A percentile compares a stretch with the other conserved stretches of the same genome.
Evolutionary conservation across 2,329 filamentous ascomycete species (phyloP).

Genomic region (Aspergillus brasiliensis): DNA sequence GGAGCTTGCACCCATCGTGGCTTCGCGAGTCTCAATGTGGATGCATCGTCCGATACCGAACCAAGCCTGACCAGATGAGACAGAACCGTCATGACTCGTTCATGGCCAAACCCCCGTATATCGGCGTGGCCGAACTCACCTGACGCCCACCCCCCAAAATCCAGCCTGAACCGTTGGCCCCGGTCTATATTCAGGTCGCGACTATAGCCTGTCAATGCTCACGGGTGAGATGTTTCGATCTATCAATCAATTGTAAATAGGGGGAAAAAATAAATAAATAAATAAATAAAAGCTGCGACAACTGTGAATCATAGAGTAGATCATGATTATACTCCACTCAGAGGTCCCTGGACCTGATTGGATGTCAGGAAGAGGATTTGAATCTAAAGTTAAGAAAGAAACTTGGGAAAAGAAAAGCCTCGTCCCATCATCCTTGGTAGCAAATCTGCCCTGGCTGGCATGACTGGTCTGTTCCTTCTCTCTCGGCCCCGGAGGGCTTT

Average conservation of each 20-base stretch:
- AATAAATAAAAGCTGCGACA: neutral
- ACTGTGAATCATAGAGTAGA: neutral
- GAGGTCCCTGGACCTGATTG: neutral
- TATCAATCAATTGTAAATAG: neutral
- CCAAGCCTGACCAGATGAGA: neutral
- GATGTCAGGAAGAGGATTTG: neutral
- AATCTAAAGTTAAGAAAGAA: neutral
- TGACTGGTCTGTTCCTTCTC: neutral
- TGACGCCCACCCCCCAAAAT: neutral
- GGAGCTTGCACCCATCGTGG: neutral
- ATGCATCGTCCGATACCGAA: neutral
- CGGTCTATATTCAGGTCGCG: neutral
- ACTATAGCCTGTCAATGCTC: neutral
- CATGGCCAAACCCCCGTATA: neutral
- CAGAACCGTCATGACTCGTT: neutral
- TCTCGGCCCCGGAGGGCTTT: neutral
- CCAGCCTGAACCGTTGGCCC: neutral
- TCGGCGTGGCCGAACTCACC: slow-evolving; percentile 1
- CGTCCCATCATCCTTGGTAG: neutral
- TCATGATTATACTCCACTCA: neutral
- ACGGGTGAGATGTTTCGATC: neutral
- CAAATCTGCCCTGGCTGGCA: neutral
- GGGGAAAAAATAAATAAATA: neutral
- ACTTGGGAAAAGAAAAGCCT: neutral
- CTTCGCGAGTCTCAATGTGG: neutral